Conservation (phyloP, 352 stramenopile species). For the Blastocystis sp. region DNA sequence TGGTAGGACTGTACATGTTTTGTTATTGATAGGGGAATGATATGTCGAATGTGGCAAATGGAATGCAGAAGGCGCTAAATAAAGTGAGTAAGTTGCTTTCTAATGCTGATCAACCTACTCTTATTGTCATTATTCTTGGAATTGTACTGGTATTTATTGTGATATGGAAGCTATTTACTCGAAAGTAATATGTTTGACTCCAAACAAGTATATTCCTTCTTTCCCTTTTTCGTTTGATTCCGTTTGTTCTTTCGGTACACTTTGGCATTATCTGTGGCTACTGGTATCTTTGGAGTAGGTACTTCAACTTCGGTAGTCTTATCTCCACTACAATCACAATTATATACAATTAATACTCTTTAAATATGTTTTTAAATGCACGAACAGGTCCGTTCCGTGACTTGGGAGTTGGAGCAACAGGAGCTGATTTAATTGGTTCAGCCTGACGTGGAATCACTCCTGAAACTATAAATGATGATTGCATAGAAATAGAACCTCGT, state of each 20-base stretch:
- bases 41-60: not conserved
- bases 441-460: not conserved
- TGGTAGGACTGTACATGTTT: not conserved
- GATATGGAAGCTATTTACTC: conserved; percentile 14
- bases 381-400: not conserved
- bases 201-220: not conserved
- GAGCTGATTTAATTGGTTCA: not conserved
- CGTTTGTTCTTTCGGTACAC: not conserved
- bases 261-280: not conserved
- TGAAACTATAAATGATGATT: not conserved
- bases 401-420: not conserved
- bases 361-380: conserved; percentile 40
- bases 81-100: conserved; percentile 31
- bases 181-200: not conserved
- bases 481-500: not conserved
- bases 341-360: not conserved
- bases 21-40: not conserved
- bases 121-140: conserved; percentile 1
- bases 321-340: not conserved
- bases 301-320: conserved; percentile 26
- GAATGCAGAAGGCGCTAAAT: not conserved
- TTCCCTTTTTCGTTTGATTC: not conserved
- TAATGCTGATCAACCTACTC: conserved; percentile 24
- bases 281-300: not conserved
- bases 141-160: conserved; percentile 11